A percentile compares a stretch with the other conserved stretches of the same genome.
These are phyloP conservation scores for Serendipita indica DNA, from an alignment of 768 basidiomycete species.

Conservation along the genomic window DNA sequence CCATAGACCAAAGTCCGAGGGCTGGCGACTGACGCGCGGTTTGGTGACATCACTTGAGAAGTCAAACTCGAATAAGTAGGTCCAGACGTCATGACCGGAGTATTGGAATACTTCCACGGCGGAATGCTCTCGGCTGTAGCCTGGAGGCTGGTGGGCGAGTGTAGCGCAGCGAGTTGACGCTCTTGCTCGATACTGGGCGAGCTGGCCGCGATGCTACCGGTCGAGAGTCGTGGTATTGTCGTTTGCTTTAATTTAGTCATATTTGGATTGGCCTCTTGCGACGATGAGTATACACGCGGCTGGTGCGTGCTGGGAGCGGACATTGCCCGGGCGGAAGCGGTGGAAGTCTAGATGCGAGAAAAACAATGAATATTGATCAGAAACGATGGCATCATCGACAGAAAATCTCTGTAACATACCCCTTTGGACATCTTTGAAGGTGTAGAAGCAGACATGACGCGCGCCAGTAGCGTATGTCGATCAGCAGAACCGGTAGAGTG, in stretches of 20 bases:
- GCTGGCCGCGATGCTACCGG: neutral
- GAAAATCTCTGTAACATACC: neutral
- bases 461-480: neutral
- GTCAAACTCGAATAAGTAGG: neutral
- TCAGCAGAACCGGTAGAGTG: neutral
- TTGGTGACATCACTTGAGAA: slow-evolving; percentile 4
- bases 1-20: neutral
- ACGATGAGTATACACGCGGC: neutral
- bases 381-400: neutral
- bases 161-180: neutral
- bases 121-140: neutral
- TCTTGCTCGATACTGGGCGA: neutral
- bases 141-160: slow-evolving; percentile 6
- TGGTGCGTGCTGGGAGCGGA: neutral
- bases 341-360: slow-evolving; percentile 1
- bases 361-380: neutral
- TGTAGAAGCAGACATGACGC: slow-evolving; percentile 2
- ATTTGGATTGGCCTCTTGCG: slow-evolving; percentile 4
- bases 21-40: neutral
- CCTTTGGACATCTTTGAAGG: neutral
- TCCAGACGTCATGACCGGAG: slow-evolving; percentile 4
- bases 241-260: slow-evolving; percentile 10
- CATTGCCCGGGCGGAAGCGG: slow-evolving; percentile 2
- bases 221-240: neutral
- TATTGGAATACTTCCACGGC: neutral